Evolutionary conservation across 2,329 filamentous ascomycete genomes (phyloP).

Genomic region (Venturia nashicola): DNA sequence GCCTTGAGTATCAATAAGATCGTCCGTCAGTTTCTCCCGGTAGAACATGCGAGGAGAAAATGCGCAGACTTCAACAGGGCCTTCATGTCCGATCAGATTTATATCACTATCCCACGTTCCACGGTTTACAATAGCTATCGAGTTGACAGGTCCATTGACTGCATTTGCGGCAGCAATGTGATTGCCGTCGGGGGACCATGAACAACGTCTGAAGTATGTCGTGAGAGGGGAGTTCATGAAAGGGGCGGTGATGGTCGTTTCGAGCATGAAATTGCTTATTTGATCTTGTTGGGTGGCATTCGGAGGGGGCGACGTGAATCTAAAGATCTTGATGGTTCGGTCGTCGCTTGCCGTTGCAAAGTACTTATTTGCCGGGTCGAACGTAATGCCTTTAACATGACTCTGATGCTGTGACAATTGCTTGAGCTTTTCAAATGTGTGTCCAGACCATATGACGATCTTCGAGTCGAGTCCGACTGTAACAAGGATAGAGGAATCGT

Average conservation of each 20-base stretch:
- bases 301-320: constrained; percentile 80
- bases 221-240: constrained; percentile 89
- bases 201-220: constrained; percentile 91
- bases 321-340: constrained; percentile 89
- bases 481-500: constrained; percentile 87
- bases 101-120: constrained; percentile 92
- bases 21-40: constrained; percentile 47
- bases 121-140: constrained; percentile 89
- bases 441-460: constrained; percentile 94
- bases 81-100: constrained; percentile 93
- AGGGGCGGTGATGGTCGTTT: constrained; percentile 77
- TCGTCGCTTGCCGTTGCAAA: constrained; percentile 98
- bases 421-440: constrained; percentile 97
- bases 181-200: constrained; percentile 94
- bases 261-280: constrained; percentile 89
- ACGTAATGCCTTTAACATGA: constrained; percentile 97
- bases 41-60: constrained; percentile 89
- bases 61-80: constrained; percentile 90
- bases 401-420: constrained; percentile 86
- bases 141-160: constrained; percentile 93
- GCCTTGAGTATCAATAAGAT: constrained; percentile 33
- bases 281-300: constrained; percentile 93
- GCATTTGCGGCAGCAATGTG: constrained; percentile 96
- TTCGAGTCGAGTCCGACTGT: constrained; percentile 96
- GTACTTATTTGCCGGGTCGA: constrained; percentile 97